These are phyloP conservation scores for Saitoella complicata DNA, from an alignment of 805 yeast genomes.

Conservation along the genomic window DNA sequence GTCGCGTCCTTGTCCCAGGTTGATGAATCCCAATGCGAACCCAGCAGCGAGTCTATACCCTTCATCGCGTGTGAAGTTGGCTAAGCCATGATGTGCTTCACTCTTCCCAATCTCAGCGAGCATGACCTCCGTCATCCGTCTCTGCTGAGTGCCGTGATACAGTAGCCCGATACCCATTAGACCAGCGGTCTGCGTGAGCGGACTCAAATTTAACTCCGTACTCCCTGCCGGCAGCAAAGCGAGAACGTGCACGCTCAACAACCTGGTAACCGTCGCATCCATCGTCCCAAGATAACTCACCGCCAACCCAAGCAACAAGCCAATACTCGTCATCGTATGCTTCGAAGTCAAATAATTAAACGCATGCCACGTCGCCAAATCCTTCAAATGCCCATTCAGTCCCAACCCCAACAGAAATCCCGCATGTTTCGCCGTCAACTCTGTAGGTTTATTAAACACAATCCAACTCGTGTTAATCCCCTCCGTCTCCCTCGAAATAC, in stretches of 20 bases:
- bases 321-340: constrained; percentile 68
- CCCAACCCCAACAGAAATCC: constrained; percentile 92
- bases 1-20: constrained; percentile 58
- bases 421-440: constrained; percentile 71
- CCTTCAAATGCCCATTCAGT: constrained; percentile 68
- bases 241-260: constrained; percentile 79
- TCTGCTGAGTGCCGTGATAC: constrained; percentile 60
- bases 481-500: constrained; percentile 48
- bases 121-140: constrained; percentile 71
- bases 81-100: neutral
- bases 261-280: constrained; percentile 78
- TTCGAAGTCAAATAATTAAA: constrained; percentile 87
- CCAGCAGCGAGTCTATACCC: constrained; percentile 82
- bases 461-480: constrained; percentile 86
- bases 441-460: constrained; percentile 62
- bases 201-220: constrained; percentile 68
- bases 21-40: constrained; percentile 67
- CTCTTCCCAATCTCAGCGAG: constrained; percentile 40
- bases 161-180: constrained; percentile 77
- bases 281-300: constrained; percentile 71
- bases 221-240: constrained; percentile 86
- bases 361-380: constrained; percentile 89
- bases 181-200: constrained; percentile 81
- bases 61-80: constrained; percentile 30
- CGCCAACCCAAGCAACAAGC: constrained; percentile 78